phyloP scores from a whole-genome alignment of 768 basidiomycete genomes.

The Hypholoma sublateritium region DNA sequence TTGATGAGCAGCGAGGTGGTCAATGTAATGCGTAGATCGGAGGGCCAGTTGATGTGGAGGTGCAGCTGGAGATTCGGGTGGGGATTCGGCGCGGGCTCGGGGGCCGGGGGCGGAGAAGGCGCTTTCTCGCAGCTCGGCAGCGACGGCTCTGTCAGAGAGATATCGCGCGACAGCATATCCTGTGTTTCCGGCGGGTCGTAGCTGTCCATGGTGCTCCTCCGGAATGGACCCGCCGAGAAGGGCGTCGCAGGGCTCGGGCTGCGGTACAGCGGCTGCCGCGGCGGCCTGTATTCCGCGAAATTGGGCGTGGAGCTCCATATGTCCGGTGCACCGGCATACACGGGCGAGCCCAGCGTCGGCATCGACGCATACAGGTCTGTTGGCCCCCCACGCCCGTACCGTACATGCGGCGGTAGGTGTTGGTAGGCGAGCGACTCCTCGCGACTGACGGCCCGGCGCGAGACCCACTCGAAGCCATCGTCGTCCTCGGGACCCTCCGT shows the following conservation, averaged over 20 bases:
- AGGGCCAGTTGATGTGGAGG: slow-evolving; percentile 81
- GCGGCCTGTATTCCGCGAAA: slow-evolving; percentile 33
- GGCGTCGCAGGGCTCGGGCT: slow-evolving; percentile 30
- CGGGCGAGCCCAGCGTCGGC: slow-evolving; percentile 43
- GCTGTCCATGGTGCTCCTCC: slow-evolving; percentile 15
- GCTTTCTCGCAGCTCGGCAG: slow-evolving; percentile 16
- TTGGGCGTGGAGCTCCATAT: slow-evolving; percentile 42
- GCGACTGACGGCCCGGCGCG: slow-evolving; percentile 57
- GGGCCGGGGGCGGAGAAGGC: slow-evolving; percentile 19
- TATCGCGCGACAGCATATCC: slow-evolving; percentile 7
- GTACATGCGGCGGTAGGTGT: slow-evolving; percentile 71
- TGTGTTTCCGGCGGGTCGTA: slow-evolving; percentile 13
- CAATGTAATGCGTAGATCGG: slow-evolving; percentile 85
- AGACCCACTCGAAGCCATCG: slow-evolving; percentile 85
- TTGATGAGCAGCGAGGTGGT: slow-evolving; percentile 94
- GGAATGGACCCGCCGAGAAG: slow-evolving; percentile 23
- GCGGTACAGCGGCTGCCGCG: slow-evolving; percentile 23
- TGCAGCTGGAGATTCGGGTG: slow-evolving; percentile 85
- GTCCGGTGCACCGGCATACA: slow-evolving; percentile 30
- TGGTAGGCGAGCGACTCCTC: slow-evolving; percentile 63
- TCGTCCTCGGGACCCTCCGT: slow-evolving; percentile 58
- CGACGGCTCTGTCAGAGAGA: slow-evolving; percentile 21
- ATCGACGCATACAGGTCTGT: slow-evolving; percentile 60
- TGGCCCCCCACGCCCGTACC: slow-evolving; percentile 58
- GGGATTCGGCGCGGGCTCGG: slow-evolving; percentile 16